phyloP scores from a whole-genome alignment of 164 flowering plant genomes.

The Berberis vulgaris region DNA sequence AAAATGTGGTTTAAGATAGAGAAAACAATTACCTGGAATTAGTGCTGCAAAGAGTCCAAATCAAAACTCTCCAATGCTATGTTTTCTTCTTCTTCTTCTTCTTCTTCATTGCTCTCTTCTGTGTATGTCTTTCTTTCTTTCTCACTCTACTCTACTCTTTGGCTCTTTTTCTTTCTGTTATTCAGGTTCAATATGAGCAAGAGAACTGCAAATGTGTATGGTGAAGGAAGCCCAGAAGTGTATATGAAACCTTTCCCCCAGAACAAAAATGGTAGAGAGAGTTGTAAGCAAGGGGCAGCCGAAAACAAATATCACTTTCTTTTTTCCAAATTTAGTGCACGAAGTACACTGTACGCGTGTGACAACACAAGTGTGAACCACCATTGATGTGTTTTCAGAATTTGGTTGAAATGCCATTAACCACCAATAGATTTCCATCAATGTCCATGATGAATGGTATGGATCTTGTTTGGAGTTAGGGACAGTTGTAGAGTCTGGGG shows the following conservation, averaged over 20 bases:
- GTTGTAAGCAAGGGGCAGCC: neutral
- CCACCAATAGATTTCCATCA: no score
- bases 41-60: neutral
- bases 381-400: neutral
- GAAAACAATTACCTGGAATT: neutral
- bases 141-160: neutral
- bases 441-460: no score
- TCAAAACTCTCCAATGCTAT: neutral
- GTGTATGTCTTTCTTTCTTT: neutral
- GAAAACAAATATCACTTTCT: neutral
- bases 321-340: neutral
- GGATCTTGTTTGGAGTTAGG: no score
- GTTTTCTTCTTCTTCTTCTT: neutral
- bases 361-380: neutral
- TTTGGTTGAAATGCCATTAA: no score
- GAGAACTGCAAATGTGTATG: no score
- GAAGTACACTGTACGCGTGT: slow-evolving; percentile 3
- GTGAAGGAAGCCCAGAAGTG: neutral
- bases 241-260: neutral
- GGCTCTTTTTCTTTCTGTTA: neutral
- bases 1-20: neutral
- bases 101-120: neutral
- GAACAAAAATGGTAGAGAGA: neutral
- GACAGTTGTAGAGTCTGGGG: no score
- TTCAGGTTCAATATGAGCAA: no score